Percentiles rank a stretch among this genome's conserved stretches.
These are phyloP conservation scores for Yarrowia sp. DNA, from an alignment of 805 yeast species.

Conservation along the genomic window DNA sequence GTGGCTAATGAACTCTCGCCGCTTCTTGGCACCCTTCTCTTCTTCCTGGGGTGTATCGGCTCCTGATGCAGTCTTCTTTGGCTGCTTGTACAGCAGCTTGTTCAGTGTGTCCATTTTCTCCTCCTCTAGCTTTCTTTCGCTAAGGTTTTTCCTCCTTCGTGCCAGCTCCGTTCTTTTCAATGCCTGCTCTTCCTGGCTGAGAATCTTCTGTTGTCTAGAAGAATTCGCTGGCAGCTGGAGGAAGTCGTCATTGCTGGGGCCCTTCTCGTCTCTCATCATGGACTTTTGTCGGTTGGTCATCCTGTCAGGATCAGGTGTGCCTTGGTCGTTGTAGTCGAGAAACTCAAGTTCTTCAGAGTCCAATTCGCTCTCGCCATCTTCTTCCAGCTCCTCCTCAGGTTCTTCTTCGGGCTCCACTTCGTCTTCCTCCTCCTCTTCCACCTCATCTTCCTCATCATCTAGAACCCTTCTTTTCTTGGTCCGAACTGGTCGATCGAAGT, in stretches of 20 bases:
- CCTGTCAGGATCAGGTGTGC: conserved; percentile 10
- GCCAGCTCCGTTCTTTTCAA: conserved; percentile 83
- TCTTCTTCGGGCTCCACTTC: background rate
- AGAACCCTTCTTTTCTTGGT: background rate
- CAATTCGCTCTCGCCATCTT: background rate
- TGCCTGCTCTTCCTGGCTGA: conserved; percentile 82
- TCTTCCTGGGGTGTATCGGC: conserved; percentile 30
- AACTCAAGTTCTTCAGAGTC: conserved; percentile 26
- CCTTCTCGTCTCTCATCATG: conserved; percentile 2
- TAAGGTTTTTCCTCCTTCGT: conserved; percentile 79
- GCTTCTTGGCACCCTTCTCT: conserved; percentile 26
- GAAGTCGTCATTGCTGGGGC: background rate
- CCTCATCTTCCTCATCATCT: background rate
- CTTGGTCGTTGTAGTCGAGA: conserved; percentile 16
- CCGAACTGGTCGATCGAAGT: conserved; percentile 7
- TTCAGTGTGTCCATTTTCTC: conserved; percentile 91
- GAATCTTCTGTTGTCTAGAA: conserved; percentile 48
- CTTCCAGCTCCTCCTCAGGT: background rate
- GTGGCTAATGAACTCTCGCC: conserved; percentile 34
- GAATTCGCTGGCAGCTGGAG: background rate
- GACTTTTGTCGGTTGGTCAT: conserved; percentile 19
- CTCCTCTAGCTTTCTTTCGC: conserved; percentile 79
- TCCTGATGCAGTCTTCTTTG: conserved; percentile 31
- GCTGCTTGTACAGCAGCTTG: conserved; percentile 67
- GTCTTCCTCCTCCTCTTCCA: background rate